Evolutionary conservation across 176 grass and related monocot genomes (phyloP), one percentile per base, ranked within the genome.

Genomic region (Elaeis guineensis): DNA sequence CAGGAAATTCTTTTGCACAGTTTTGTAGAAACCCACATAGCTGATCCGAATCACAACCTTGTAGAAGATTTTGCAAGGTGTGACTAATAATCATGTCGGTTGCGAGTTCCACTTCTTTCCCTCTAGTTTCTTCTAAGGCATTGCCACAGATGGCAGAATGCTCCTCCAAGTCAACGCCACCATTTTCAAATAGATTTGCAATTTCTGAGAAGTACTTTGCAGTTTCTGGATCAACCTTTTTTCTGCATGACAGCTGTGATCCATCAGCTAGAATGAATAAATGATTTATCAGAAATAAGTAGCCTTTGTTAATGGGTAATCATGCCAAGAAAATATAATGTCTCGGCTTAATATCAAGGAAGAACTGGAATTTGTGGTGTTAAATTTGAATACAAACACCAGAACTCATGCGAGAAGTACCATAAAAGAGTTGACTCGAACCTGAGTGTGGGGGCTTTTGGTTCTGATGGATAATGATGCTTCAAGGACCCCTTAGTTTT

Each of bases 41-140:
- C 60, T 77, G 78, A 57, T 88, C 87, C 75, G 91, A 72, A 24
- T 97, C 92, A 72, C 87, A 88, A 24, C 83, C 81, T 66, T 85
- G 69, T 19, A 91, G 58, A 64, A 97, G 83, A 75, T 61, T 69
- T 59, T 97, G 92, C 61, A 97, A 77, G 28, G 81, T 91, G 65
- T 69, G 83, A 62, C 83, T 97, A 55, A 97, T 84, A 16, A 87
- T 70, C 66, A 70, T 73, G 64, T 91, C 87, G 5, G 83, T 97
- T 21, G 76, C 20, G n/a, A 90, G 86, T 32, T 90, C 92, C 22
- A 88, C 64, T 79, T 96, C 92, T 63, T 96, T 96, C 29, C 83
- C 83, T 70, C 64, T 90, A 20, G 92, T 77, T 88, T 97, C 92
- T 69, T 97, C 92, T 55, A 91, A 74, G 44, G 87, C 92, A 80